These are phyloP conservation scores for Stramenopiles sp. DNA, from an alignment of 352 stramenopile genomes.

Conservation along the genomic window DNA sequence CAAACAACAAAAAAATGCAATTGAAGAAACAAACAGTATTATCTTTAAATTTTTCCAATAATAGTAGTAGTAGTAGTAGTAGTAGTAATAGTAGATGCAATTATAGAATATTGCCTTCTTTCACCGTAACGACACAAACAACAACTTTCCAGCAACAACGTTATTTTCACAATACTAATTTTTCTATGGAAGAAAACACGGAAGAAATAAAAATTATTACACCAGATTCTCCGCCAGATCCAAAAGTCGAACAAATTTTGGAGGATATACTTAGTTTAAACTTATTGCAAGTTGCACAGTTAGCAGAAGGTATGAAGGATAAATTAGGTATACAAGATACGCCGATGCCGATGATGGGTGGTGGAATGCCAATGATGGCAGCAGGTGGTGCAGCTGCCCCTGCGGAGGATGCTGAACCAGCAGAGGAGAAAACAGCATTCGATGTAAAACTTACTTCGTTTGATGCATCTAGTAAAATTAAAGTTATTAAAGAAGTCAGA, in stretches of 20 bases:
- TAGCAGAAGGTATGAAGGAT: not conserved
- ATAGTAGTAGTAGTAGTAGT: no score
- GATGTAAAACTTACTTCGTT: constrained; percentile 5
- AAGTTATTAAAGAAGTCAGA: constrained; percentile 8
- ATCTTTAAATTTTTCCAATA: no score
- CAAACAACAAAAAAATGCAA: no score
- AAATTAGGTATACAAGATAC: not conserved
- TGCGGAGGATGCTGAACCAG: not conserved
- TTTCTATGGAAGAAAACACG: not conserved
- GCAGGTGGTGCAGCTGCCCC: not conserved
- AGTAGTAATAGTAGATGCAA: not conserved
- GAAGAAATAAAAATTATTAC: not conserved
- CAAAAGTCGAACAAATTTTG: not conserved
- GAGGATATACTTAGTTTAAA: not conserved
- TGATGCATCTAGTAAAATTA: not conserved
- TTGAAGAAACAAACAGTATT: no score
- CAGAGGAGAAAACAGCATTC: not conserved
- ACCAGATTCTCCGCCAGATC: not conserved
- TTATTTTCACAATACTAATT: not conserved
- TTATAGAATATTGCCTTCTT: not conserved
- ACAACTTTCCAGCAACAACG: not conserved
- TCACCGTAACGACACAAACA: not conserved
- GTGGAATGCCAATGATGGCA: not conserved
- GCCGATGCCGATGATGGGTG: not conserved
- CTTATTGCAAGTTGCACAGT: not conserved